Evolutionary conservation across 306 rosid genomes (phyloP), one percentile per base, ranked within the genome.

Genomic region (Trifolium dubium): DNA sequence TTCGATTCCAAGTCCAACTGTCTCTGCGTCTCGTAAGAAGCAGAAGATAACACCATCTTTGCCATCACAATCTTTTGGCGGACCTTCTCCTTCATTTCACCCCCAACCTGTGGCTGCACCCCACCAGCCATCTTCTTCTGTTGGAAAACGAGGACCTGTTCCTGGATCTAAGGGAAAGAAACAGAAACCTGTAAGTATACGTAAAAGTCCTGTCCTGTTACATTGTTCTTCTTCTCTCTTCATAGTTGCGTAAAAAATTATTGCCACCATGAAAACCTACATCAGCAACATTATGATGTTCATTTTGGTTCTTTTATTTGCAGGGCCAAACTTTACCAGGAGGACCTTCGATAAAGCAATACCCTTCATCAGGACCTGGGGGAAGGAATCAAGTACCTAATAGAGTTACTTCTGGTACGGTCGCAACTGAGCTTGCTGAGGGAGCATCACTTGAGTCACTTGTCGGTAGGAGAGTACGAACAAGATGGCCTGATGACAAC

Each of bases 401-500:
- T 78, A 89, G 93, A 81, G 92, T 80, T 77, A 73, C 89, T 47
- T 79, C 97, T 2, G 85, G 89, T 76, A 84, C 87, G 5, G 49
- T 78, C 71, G 69, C 75, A 58, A 78, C 68, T 71, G 96, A 87
- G 77, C 93, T 60, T 77, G 81, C 86, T 35, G 96, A 93, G 46
- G 97, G 89, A 71, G 77, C 83, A 61, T 60, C 86, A 15, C 44
- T 67, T 73, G 87, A 84, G 82, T 77, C 97, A 55, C 81, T 91
- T 51, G 80, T 91, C 69, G 93, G 93, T 72, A 86, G 90, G 84
- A 91, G 85, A 89, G 93, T 93, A 53, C 89, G 90, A 63, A 91
- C 97, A 29, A 86, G 90, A 86, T 93, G 98, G 98, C 98, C 98
- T 1, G 97, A 91, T 83, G 97, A 93, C 81, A 93, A 93, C 81